Percentiles rank a stretch among this genome's conserved stretches.
Evolutionary conservation across 2,329 filamentous ascomycete species (phyloP).

Genomic region (Trichoderma harzianum): DNA sequence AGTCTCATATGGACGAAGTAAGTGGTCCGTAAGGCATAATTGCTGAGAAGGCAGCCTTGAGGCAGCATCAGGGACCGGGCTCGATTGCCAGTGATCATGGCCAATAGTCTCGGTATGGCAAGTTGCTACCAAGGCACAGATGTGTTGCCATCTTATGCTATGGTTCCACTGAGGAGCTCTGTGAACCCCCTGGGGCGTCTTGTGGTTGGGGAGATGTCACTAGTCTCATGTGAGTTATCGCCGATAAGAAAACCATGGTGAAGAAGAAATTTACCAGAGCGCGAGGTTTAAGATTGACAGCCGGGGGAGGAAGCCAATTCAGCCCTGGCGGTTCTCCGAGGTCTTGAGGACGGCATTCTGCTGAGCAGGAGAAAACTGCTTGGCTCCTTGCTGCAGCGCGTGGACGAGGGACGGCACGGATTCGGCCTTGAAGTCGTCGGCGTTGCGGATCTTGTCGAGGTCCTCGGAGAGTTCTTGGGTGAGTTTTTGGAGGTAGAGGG

Average conservation of each 20-base stretch:
- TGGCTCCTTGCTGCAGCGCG: constrained; percentile 65
- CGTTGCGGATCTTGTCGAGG: constrained; percentile 64
- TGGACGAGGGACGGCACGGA: constrained; percentile 63
- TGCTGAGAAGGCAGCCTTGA: not conserved
- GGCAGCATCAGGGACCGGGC: not conserved
- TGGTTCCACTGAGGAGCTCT: not conserved
- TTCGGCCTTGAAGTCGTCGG: constrained; percentile 67
- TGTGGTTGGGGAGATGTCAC: not conserved
- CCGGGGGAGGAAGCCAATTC: not conserved
- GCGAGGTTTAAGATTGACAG: not conserved
- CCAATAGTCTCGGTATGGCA: not conserved
- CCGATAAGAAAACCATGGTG: not conserved
- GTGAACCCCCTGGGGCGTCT: not conserved
- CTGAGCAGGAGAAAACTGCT: constrained; percentile 49
- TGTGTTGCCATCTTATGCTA: not conserved
- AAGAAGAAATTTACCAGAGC: not conserved
- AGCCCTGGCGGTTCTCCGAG: not conserved
- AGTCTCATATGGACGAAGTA: not conserved
- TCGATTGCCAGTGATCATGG: too few species aligned
- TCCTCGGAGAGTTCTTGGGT: constrained; percentile 72
- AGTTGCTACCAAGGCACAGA: not conserved
- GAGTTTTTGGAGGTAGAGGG: constrained; percentile 66
- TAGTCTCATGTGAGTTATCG: not conserved
- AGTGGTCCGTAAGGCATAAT: not conserved
- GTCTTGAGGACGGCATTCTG: not conserved